Evolutionary conservation across 768 basidiomycete genomes (phyloP).

Genomic region (Russula sp.): DNA sequence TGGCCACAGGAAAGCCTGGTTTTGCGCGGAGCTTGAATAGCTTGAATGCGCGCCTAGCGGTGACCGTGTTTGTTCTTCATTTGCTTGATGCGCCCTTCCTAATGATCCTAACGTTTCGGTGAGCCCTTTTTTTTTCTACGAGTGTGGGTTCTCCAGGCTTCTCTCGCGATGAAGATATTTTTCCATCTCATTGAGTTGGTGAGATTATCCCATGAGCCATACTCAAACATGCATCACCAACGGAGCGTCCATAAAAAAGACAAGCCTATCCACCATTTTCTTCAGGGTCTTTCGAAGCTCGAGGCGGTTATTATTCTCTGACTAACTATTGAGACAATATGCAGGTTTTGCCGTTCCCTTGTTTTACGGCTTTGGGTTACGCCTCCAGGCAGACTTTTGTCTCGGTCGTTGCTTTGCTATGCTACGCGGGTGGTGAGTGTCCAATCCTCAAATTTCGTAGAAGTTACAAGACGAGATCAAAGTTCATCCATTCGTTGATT

Average conservation of each 20-base stretch:
- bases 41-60: too few species aligned
- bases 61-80: too few species aligned
- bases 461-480: conserved; percentile 18
- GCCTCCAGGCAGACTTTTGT: not conserved
- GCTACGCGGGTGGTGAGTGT: not conserved
- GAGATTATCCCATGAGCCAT: conserved; percentile 21
- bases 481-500: conserved; percentile 25
- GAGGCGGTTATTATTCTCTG: not conserved
- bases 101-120: not conserved
- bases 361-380: not conserved
- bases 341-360: not conserved
- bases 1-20: not conserved
- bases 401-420: too few species aligned
- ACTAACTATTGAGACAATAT: not conserved
- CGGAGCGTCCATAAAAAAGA: conserved; percentile 14
- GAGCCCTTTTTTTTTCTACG: conserved; percentile 1
- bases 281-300: not conserved
- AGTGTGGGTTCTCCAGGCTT: not conserved
- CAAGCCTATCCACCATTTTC: not conserved
- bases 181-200: conserved; percentile 22
- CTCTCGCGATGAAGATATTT: conserved; percentile 21
- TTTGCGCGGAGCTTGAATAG: conserved; percentile 12
- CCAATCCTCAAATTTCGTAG: not conserved
- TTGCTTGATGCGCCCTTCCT: not conserved
- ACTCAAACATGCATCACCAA: conserved; percentile 26